Conservation (phyloP, 2,329 filamentous ascomycete species). For the Exophiala mesophila region DNA sequence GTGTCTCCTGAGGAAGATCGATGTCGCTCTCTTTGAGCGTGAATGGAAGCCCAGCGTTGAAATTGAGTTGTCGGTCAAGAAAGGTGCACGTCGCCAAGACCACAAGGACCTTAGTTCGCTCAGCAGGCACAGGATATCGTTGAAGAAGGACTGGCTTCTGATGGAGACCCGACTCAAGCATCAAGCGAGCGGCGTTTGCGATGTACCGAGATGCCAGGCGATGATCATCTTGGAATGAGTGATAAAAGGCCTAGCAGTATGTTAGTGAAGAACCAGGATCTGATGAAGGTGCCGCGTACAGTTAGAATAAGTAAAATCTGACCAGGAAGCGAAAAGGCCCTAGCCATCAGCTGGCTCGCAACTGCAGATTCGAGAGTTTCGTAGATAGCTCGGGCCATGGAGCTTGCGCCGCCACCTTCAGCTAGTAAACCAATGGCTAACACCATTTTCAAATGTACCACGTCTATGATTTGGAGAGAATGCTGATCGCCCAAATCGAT, state of each 20-base stretch:
- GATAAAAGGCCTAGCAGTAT: slow-evolving; percentile 9
- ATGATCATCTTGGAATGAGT: slow-evolving; percentile 11
- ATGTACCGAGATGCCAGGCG: slow-evolving; percentile 13
- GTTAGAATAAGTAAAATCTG: slow-evolving; percentile 12
- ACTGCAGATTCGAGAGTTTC: slow-evolving; percentile 5
- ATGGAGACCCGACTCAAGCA: slow-evolving; percentile 13
- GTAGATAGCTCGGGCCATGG: slow-evolving; percentile 3
- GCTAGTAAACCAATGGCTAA: slow-evolving; percentile 9
- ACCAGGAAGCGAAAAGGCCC: slow-evolving; percentile 7
- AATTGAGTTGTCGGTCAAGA: slow-evolving; percentile 15
- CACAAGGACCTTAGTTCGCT: slow-evolving; percentile 6
- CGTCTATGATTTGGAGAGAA: background rate
- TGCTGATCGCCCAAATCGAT: background rate
- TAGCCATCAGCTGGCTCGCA: slow-evolving; percentile 6
- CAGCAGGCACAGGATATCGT: background rate
- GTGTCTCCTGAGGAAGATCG: slow-evolving; percentile 10
- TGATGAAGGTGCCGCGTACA: too few species aligned
- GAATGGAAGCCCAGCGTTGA: slow-evolving; percentile 13
- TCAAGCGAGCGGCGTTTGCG: slow-evolving; percentile 7
- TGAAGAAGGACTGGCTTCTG: slow-evolving; percentile 5
- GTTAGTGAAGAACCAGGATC: too few species aligned
- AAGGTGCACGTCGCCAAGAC: slow-evolving; percentile 9
- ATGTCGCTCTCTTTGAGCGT: slow-evolving; percentile 12
- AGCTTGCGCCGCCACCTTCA: slow-evolving; percentile 8
- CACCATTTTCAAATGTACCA: slow-evolving; percentile 11